Evolutionary conservation across 129 eudicot species (phyloP).

Genomic region (Arctium minus): DNA sequence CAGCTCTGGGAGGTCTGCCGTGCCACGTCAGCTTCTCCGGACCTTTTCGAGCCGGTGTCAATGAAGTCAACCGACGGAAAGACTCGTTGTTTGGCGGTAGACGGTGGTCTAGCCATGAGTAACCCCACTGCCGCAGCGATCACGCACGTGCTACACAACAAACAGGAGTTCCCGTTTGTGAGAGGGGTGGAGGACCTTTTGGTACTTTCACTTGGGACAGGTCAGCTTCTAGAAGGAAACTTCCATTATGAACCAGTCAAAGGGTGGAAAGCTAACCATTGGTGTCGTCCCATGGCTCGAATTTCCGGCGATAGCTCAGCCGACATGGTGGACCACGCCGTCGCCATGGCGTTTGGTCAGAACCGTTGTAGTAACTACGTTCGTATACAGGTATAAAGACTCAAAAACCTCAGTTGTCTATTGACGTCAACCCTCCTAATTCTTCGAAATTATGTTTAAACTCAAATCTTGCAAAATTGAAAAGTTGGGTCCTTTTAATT

Average conservation of each 20-base stretch:
- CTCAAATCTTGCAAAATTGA: neutral
- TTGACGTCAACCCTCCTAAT: too few relatives aligned
- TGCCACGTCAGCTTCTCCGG: slow-evolving; percentile 94
- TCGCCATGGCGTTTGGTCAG: slow-evolving; percentile 91
- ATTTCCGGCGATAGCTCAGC: slow-evolving; percentile 72
- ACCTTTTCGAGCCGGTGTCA: slow-evolving; percentile 61
- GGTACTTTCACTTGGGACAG: slow-evolving; percentile 89
- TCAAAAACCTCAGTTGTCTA: too few relatives aligned
- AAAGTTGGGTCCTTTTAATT: neutral
- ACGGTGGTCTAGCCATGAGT: slow-evolving; percentile 84
- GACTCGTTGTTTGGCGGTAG: slow-evolving; percentile 73
- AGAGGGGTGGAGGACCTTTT: slow-evolving; percentile 93
- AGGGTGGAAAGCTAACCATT: slow-evolving; percentile 68
- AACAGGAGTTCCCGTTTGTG: slow-evolving; percentile 91
- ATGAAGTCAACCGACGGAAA: slow-evolving; percentile 79
- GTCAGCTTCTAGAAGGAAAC: slow-evolving; percentile 67
- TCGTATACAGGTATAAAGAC: slow-evolving; percentile 66
- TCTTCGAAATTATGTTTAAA: neutral
- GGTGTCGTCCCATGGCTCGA: slow-evolving; percentile 93
- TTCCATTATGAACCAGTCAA: slow-evolving; percentile 56
- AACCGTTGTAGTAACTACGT: slow-evolving; percentile 61
- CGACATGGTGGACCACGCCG: slow-evolving; percentile 90
- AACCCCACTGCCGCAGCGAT: slow-evolving; percentile 98
- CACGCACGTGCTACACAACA: slow-evolving; percentile 92
- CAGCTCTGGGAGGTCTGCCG: slow-evolving; percentile 86